Evolutionary conservation across 306 rosid genomes (phyloP).

Genomic region (Inga leiocalycina): DNA sequence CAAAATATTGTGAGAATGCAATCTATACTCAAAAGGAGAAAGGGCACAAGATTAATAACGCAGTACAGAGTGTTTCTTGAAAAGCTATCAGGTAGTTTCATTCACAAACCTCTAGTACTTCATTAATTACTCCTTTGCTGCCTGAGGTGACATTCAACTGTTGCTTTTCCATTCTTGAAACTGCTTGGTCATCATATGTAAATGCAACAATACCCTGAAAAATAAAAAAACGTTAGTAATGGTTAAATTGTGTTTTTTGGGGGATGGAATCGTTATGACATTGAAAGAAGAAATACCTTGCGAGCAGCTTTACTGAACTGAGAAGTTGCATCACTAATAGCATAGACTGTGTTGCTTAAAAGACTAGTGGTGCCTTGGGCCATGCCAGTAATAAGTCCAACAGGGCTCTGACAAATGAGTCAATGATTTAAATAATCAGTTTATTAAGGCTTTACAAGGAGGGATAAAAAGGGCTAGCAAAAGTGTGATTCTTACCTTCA

Average conservation of each 20-base stretch:
- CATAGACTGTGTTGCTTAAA: conserved; percentile 86
- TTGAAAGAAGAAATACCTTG: conserved; percentile 60
- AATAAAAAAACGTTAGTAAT: conserved; percentile 22
- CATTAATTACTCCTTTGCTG: conserved; percentile 81
- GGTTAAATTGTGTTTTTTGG: background rate
- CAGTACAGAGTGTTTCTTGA: background rate
- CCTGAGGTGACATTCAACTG: conserved; percentile 64
- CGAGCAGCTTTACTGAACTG: conserved; percentile 98
- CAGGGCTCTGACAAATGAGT: conserved; percentile 72
- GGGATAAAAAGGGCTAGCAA: background rate
- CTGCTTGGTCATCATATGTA: conserved; percentile 88
- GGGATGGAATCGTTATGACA: conserved; percentile 15
- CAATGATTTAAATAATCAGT: conserved; percentile 23
- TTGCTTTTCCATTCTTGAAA: conserved; percentile 67
- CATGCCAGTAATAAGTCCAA: conserved; percentile 87
- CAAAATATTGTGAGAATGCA: background rate
- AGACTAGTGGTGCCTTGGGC: conserved; percentile 97
- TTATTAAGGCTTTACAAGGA: conserved; percentile 6
- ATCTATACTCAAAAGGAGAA: background rate
- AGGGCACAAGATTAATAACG: background rate
- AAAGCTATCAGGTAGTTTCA: conserved; percentile 5
- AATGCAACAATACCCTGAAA: conserved; percentile 94
- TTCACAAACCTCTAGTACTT: conserved; percentile 76
- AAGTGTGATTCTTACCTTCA: conserved; percentile 53
- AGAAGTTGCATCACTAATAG: conserved; percentile 91